Evolutionary conservation across 2,329 filamentous ascomycete genomes (phyloP).

Genomic region (Microdochium trichocladiopsis): DNA sequence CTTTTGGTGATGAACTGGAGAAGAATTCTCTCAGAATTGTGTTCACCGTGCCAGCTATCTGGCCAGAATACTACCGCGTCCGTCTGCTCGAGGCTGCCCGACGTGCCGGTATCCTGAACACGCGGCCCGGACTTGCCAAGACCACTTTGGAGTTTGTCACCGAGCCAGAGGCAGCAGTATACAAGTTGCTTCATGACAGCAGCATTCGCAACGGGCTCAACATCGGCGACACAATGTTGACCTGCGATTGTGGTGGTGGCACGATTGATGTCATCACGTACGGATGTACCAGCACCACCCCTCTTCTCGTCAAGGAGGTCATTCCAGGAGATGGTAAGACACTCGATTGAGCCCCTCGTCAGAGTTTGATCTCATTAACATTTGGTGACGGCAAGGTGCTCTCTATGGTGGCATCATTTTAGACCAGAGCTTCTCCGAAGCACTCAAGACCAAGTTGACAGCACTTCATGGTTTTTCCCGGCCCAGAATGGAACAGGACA

Average conservation of each 20-base stretch:
- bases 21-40: background rate
- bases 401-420: background rate
- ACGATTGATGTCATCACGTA: background rate
- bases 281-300: background rate
- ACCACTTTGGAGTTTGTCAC: background rate
- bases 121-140: background rate
- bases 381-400: no score
- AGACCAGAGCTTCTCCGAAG: background rate
- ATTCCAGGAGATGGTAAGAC: background rate
- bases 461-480: no score
- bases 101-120: background rate
- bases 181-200: background rate
- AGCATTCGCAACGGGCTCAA: background rate
- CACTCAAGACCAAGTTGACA: no score
- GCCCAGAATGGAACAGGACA: background rate
- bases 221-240: background rate
- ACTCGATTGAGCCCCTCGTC: background rate
- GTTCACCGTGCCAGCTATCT: background rate
- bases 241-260: background rate
- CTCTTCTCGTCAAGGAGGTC: background rate
- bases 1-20: background rate
- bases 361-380: no score
- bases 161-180: background rate
- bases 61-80: background rate
- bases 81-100: background rate